Conservation (phyloP, 495 filamentous ascomycete species). For the Penicillium herquei region DNA sequence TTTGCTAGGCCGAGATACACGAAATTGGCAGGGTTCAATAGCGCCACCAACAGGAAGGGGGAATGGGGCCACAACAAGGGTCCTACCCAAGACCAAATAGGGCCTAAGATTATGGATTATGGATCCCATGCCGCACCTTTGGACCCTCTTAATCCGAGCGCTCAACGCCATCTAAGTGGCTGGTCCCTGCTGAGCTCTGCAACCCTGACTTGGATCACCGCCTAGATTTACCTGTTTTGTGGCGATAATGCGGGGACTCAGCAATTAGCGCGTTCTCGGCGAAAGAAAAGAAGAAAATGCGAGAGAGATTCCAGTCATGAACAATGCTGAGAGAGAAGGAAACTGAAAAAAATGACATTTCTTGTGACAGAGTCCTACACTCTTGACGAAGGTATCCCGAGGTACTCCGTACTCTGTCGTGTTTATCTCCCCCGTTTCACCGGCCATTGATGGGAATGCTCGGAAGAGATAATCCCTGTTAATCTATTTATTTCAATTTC, state of each 20-base stretch:
- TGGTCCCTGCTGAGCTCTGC: constrained; percentile 19
- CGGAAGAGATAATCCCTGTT: constrained; percentile 1
- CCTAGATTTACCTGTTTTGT: constrained; percentile 10
- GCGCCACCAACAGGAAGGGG: constrained; percentile 6
- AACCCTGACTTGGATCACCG: constrained; percentile 22
- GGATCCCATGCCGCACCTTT: not conserved
- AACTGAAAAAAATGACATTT: not conserved
- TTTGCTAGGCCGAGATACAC: too few species aligned
- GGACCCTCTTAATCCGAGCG: not conserved
- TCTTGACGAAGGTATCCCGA: not conserved
- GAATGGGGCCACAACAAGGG: constrained; percentile 9
- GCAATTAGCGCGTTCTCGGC: constrained; percentile 10
- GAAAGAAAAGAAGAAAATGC: not conserved
- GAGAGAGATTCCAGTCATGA: not conserved
- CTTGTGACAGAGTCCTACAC: not conserved
- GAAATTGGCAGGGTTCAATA: constrained; percentile 8
- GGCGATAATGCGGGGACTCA: constrained; percentile 18
- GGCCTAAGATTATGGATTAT: too few species aligned
- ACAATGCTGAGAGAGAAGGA: not conserved
- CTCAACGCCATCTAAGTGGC: constrained; percentile 5
- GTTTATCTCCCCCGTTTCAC: constrained; percentile 2
- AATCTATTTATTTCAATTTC: not conserved
- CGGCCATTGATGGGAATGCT: constrained; percentile 12
- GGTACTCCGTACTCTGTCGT: not conserved
- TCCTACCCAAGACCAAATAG: constrained; percentile 1